phyloP scores from a whole-genome alignment of 2,329 filamentous ascomycete species.

The Penicillium psychrosexuale region DNA sequence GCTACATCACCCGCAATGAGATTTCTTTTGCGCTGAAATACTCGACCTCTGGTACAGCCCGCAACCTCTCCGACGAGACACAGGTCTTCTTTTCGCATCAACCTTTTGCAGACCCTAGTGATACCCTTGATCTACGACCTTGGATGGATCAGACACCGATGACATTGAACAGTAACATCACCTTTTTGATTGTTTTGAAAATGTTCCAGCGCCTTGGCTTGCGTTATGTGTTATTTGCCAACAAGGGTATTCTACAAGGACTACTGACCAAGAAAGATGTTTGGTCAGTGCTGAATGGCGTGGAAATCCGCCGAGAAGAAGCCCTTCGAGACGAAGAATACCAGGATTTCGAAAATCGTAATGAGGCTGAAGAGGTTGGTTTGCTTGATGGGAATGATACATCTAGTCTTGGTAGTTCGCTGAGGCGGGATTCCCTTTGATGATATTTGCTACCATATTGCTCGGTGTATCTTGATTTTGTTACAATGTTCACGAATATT shows the following conservation, averaged over 20 bases:
- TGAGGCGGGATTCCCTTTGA: slow-evolving; percentile 34
- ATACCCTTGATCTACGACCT: slow-evolving; percentile 80
- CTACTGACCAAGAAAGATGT: slow-evolving; percentile 96
- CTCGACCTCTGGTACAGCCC: slow-evolving; percentile 48
- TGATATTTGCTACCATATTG: neutral
- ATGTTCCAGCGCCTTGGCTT: slow-evolving; percentile 96
- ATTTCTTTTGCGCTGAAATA: slow-evolving; percentile 74
- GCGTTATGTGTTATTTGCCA: slow-evolving; percentile 82
- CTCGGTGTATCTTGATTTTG: neutral
- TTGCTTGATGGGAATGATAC: slow-evolving; percentile 37
- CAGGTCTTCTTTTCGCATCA: slow-evolving; percentile 84
- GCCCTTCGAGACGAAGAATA: slow-evolving; percentile 29
- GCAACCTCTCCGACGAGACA: slow-evolving; percentile 63
- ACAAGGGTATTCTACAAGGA: slow-evolving; percentile 76
- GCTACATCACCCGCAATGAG: slow-evolving; percentile 92
- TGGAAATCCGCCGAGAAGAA: slow-evolving; percentile 51
- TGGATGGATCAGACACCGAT: slow-evolving; percentile 99
- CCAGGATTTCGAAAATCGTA: slow-evolving; percentile 26
- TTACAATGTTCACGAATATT: neutral
- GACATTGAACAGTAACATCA: slow-evolving; percentile 73
- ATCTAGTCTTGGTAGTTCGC: slow-evolving; percentile 31
- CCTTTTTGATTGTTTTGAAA: slow-evolving; percentile 77
- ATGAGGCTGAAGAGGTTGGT: slow-evolving; percentile 36
- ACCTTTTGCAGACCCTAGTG: slow-evolving; percentile 71
- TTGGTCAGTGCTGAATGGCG: slow-evolving; percentile 85